A percentile compares a stretch with the other conserved stretches of the same genome.
phyloP scores from a whole-genome alignment of 352 stramenopile species.

The Pythium graminicola region DNA sequence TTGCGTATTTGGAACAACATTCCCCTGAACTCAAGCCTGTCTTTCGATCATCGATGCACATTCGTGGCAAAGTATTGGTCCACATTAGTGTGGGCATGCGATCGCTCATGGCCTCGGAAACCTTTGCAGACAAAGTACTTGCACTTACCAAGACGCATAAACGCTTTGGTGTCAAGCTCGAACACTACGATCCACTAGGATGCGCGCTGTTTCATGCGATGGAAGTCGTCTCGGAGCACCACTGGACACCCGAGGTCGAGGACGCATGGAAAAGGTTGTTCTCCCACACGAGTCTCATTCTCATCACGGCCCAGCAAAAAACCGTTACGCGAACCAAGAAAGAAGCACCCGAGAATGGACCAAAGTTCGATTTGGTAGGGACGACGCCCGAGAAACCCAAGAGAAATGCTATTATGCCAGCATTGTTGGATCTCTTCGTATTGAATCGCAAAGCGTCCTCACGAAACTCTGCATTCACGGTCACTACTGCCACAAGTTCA shows the following conservation, averaged over 20 bases:
- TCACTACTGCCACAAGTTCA: not conserved
- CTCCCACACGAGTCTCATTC: too few species aligned
- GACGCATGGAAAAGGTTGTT: too few species aligned
- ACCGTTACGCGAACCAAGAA: too few species aligned
- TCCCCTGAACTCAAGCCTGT: constrained; percentile 43
- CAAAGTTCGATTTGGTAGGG: too few species aligned
- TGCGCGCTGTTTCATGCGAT: constrained; percentile 35
- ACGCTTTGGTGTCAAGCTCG: constrained; percentile 40
- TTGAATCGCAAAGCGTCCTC: not conserved
- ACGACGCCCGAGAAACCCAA: too few species aligned
- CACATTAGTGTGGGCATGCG: constrained; percentile 49
- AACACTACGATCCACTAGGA: constrained; percentile 39
- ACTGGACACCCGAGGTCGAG: constrained; percentile 35
- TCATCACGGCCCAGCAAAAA: too few species aligned
- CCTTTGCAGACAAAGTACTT: constrained; percentile 31
- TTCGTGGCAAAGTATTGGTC: constrained; percentile 37
- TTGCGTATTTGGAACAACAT: constrained; percentile 35
- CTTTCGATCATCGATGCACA: constrained; percentile 46
- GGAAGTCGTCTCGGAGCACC: constrained; percentile 29
- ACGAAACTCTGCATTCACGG: not conserved
- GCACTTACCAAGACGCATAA: constrained; percentile 42
- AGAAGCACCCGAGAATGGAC: too few species aligned
- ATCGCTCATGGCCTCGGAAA: constrained; percentile 31
- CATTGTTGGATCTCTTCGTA: too few species aligned
- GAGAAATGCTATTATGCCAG: too few species aligned